Base-by-base conservation (phyloP, 768 basidiomycete genomes). In the Termitomyces sp. region DNA sequence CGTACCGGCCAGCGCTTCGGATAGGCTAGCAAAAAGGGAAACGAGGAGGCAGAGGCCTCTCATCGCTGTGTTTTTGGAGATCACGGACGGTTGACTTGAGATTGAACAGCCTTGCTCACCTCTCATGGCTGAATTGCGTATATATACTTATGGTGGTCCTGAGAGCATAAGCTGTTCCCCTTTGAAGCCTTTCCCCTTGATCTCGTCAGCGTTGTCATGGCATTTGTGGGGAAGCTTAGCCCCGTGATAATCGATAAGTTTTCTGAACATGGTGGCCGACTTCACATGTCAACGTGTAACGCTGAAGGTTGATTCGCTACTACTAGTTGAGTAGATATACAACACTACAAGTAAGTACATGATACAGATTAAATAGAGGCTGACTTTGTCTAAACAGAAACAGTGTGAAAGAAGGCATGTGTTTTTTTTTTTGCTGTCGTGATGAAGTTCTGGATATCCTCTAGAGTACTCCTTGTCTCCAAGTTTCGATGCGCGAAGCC, bases 1-100 rank as follows among this genome's bases (percentile, higher is more conserved):
- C 55, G 8, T 35, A 56, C 58, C 55, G 55, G 55, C 55, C 58
- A 59, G 55, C 52, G 55, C 47, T 56, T 56, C 52, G 17, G 12
- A 38, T 1, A 59, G 38, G 51, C 52, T 41, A 44, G 55, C 55
- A 42, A 56, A 46, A 35, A 59, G 24, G 22, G 37, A 54, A 19
- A 43, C 43, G 43, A 56, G 12, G 49, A 58, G 47, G 58, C 51
- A 56, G 30, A 59, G 28, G 58, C 58, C 51, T 37, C 55, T 56
- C 47, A 21, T 42, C 48, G 40, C 58, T 59, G 19, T 21, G 11
- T 30, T 38, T 40, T 45, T 22, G 3, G 7, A 21, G 14, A 45
- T 45, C 15, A 46, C n/a, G 34, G 17, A 37, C 7, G 26, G 26
- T 35, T 14, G 26, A 26, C 34, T 34, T 34, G 8, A 17, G 3